Evolutionary conservation across 257 asterid genomes (phyloP), one percentile per base, ranked within the genome.

Genomic region (Solanum gandarillasii): DNA sequence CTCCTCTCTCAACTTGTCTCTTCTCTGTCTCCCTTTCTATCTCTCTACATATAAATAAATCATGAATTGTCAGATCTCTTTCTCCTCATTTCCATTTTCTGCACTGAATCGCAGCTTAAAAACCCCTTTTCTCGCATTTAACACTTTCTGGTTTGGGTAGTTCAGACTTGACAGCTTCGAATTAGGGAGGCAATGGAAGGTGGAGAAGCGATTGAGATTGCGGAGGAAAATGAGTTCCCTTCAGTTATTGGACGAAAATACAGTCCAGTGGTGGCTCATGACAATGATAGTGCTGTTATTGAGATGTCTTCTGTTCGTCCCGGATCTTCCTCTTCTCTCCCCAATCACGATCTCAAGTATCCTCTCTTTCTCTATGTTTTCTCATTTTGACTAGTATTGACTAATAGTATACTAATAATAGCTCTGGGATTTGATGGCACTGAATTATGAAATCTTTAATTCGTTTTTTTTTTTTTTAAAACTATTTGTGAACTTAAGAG

Each of bases 271-370:
- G 93, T 93, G 87, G 98, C 98, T 12, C 94, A 94, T 76, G 95
- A 94, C 38, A 46, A 27, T 86, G 84, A 89, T 92, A 95, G 94
- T 39, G 98, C 96, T 71, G 93, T 92, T 65, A 87, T 93, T 14
- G 96, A 94, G 93, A 94, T 94, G 95, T 90, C 98, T 34, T 90
- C 95, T 18, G 88, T 93, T 86, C 94, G 92, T 88, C 98, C 94
- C 16, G 86, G 83, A 27, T 90, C 95, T 86, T 92, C 94, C 23
- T 90, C 88, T 86, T 88, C 93, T 29, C 84, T 84, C 27, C 84
- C 86, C 41, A 34, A 52, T 48, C 89, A 87, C 23, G 90, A 94
- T 90, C 90, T 91, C 89, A 93, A 91, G 95, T 93, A 90, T 88
- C 16, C 32, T 46, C 43, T 87, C 48, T 75, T 72, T 84, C 58